Conservation (phyloP, 2,329 filamentous ascomycete genomes). For the Fusarium annulatum region DNA sequence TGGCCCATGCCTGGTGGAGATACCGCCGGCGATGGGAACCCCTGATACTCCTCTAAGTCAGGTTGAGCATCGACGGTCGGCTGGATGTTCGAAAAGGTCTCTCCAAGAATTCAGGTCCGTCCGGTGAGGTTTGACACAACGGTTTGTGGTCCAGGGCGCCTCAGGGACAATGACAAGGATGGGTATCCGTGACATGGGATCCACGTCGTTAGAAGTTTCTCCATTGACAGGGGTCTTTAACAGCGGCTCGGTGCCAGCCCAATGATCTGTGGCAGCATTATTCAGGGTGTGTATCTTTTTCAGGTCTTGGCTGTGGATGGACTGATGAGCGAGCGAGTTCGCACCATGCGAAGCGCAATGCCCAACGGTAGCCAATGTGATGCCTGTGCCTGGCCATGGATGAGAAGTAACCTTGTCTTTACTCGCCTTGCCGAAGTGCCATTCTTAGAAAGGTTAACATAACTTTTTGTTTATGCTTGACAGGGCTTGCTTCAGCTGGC, state of each 20-base stretch:
- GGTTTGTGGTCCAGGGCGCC: constrained; percentile 37
- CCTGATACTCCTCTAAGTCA: constrained; percentile 21
- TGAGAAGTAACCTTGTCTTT: constrained; percentile 4
- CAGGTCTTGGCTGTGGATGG: constrained; percentile 33
- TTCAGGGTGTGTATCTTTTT: constrained; percentile 35
- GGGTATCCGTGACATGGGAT: constrained; percentile 14
- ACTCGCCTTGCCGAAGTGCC: constrained; percentile 15
- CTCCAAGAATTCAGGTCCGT: constrained; percentile 33
- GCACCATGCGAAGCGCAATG: constrained; percentile 35
- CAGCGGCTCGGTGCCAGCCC: constrained; percentile 34
- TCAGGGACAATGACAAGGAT: constrained; percentile 34
- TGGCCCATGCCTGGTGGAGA: constrained; percentile 36
- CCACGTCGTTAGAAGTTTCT: constrained; percentile 12
- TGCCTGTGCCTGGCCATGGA: constrained; percentile 34
- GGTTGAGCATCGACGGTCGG: constrained; percentile 26
- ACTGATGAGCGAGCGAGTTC: constrained; percentile 39
- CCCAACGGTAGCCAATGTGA: constrained; percentile 38
- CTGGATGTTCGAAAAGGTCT: constrained; percentile 23
- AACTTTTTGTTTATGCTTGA: constrained; percentile 43
- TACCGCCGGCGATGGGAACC: constrained; percentile 31
- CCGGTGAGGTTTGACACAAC: constrained; percentile 39
- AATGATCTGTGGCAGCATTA: constrained; percentile 22
- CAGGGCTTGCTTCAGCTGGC: constrained; percentile 28
- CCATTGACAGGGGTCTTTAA: constrained; percentile 27
- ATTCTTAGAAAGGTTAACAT: constrained; percentile 25